Evolutionary conservation across 2,329 filamentous ascomycete species (phyloP), one percentile per base, ranked within the genome.

Genomic region (Trichoderma lentiforme): DNA sequence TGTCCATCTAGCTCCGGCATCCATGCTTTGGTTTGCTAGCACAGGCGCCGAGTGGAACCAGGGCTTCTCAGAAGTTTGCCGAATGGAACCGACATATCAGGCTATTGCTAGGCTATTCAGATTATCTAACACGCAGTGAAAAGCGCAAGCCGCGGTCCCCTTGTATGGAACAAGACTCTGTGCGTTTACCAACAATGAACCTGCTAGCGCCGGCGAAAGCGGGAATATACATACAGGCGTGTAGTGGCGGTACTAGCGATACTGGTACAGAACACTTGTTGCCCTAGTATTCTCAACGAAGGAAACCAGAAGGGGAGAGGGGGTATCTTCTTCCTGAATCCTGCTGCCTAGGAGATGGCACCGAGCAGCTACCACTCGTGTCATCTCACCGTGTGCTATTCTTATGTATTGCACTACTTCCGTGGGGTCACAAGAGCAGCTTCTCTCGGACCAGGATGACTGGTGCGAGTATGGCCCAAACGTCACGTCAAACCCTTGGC

Each of bases 1-100:
- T 53, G 34, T 62, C 26, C 66, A 47, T 62, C 56, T 70, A 70
- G 66, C 66, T 70, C 57, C 66, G 66, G 66, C 57, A 70, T 36
- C 66, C 66, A 70, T 70, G 66, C 30, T 51, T 43, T 61, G 39
- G 26, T 61, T 61, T 70, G 66, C 57, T 61, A 62, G 66, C 66
- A 70, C 57, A 70, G 62, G 66, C 66, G 66, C 66, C 66, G 66
- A 70, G 66, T 70, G 66, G 66, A 62, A 70, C 66, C 36, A 34
- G 30, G 64, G 14, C n/a, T 8, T 62, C 57, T 70, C 66, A 47
- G n/a, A 53, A 61, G 66, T 70, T 70, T 70, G 24, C 69, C 58
- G 69, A 71, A 71, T 65, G 61, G 69, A 65, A 36, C 69, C 66
- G 57, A 70, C 57, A 43, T 14, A 57, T 63, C 68, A 56, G 67